Base-by-base conservation (phyloP, 164 flowering plant species). In the Brasenia schreberi region DNA sequence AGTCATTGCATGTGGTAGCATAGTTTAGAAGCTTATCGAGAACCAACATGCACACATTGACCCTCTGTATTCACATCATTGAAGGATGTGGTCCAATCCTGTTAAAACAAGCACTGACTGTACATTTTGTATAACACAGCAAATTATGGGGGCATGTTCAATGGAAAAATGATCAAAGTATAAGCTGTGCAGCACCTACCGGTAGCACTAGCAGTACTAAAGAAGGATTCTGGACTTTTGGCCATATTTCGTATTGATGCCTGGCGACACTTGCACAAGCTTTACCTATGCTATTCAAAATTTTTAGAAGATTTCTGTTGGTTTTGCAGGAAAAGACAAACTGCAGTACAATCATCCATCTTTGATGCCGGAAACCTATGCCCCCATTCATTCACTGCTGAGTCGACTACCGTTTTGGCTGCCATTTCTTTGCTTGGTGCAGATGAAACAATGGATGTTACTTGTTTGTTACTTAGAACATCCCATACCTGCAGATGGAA, bases 321-420 rank as follows among this genome's bases (percentile, higher is more conserved):
- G 44, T 73, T 67, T 19, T 69, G 71, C 73, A 90, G 71, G 71
- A 87, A 88, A 64, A 84, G 80, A 79, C 94, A 89, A 43, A 84
- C 76, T 17, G 61, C 92, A 0, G 91, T 76, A 77, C 88, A 79
- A 62, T 92, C 98, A 68, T 92, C 98, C 39, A 84, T 65, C 61
- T 74, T 85, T 42, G 87, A 60, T 16, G 74, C 64, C 7, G 94
- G 90, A 62, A 75, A 86, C 79, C 77, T 85, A 63, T 42, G 76
- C 66, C 67, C 71, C 94, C 97, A 89, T 0, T 83, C 76, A 1
- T 69, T 80, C 5, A 67, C 67, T 0, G 97, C 88, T 7, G 84
- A 84, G 14, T 86, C 86, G 4, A 87, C 88, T 23, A 92, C 81
- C 52, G 79, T 81, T 62, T 74, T 79, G 44, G 92, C 92, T 0